Conservation (phyloP, 2,329 filamentous ascomycete genomes). For the Colletotrichum tabaci region DNA sequence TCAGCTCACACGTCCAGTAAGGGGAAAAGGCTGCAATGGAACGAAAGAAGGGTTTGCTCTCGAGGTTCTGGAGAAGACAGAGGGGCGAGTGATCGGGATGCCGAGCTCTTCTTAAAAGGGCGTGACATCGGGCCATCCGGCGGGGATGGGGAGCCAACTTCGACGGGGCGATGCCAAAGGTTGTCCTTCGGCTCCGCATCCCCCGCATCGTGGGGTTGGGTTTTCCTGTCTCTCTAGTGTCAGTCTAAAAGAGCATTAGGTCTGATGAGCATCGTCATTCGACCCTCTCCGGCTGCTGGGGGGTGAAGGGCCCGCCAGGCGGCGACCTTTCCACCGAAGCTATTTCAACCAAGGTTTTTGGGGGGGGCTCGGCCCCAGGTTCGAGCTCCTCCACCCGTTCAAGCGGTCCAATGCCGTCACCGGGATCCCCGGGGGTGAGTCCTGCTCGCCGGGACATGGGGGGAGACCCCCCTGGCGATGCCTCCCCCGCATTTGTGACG, state of each 20-base stretch:
- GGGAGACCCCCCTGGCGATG: background rate
- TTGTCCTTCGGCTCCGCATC: conserved; percentile 35
- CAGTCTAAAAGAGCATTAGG: too few species aligned
- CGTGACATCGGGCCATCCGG: background rate
- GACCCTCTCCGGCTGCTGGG: conserved; percentile 14
- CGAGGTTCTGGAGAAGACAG: background rate
- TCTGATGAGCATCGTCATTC: conserved; percentile 28
- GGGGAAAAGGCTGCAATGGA: conserved; percentile 17
- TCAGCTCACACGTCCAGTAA: background rate
- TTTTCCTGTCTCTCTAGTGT: background rate
- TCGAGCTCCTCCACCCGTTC: conserved; percentile 32
- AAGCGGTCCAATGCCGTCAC: conserved; percentile 40
- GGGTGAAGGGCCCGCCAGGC: background rate
- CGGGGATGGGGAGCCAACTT: background rate
- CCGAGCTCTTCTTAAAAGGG: conserved; percentile 19
- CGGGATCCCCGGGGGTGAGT: conserved; percentile 2
- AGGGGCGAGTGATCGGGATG: background rate
- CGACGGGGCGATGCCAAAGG: conserved; percentile 21
- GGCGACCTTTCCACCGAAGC: conserved; percentile 28
- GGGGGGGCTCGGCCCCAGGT: background rate
- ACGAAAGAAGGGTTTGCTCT: conserved; percentile 2
- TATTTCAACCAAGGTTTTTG: conserved; percentile 28
- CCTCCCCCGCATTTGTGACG: conserved; percentile 28
- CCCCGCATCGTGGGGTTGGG: conserved; percentile 26
- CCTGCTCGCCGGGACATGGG: conserved; percentile 9